These are phyloP conservation scores for Solanum piurae DNA, from an alignment of 257 asterid species.

Conservation along the genomic window DNA sequence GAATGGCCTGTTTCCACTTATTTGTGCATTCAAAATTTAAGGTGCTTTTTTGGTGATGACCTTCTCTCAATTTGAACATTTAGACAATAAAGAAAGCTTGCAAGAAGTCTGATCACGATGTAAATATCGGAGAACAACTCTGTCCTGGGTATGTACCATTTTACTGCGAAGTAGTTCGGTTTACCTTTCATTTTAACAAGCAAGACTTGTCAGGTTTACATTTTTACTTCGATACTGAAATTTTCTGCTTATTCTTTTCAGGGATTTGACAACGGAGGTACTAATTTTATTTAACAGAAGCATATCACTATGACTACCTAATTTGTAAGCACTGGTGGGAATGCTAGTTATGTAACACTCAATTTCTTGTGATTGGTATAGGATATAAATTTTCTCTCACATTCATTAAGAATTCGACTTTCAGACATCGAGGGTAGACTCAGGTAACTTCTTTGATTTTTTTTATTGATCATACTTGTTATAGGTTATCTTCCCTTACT, in stretches of 20 bases:
- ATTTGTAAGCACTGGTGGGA: background rate
- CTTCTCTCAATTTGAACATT: background rate
- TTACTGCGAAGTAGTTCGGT: background rate
- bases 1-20: background rate
- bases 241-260: background rate
- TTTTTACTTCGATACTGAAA: background rate
- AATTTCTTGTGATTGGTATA: background rate
- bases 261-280: constrained; percentile 3
- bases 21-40: background rate
- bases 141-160: background rate
- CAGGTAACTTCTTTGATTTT: background rate
- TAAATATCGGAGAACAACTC: background rate
- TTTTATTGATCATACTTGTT: background rate
- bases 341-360: background rate
- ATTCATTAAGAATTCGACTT: constrained; percentile 1
- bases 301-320: background rate
- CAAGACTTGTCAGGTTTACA: background rate
- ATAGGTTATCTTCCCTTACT: background rate
- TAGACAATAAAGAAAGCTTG: constrained; percentile 7
- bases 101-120: constrained; percentile 2
- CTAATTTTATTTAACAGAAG: background rate
- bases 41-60: background rate
- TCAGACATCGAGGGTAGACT: background rate
- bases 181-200: background rate
- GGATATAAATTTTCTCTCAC: background rate